Conservation (phyloP, 164 flowering plant genomes). For the Annona cherimola region DNA sequence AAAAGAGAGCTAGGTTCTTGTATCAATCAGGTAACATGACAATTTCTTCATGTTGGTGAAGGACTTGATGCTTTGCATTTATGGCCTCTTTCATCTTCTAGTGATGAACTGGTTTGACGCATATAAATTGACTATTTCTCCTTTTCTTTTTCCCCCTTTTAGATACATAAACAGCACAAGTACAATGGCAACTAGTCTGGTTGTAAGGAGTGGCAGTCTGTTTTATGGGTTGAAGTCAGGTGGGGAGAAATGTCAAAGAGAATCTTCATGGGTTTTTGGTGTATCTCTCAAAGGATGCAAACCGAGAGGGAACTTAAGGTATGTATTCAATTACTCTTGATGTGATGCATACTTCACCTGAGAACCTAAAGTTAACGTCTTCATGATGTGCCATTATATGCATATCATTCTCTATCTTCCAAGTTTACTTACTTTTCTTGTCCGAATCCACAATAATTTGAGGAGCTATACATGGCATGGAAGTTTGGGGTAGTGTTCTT, state of each 20-base stretch:
- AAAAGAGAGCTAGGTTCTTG: neutral
- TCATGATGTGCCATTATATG: neutral
- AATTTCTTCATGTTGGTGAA: neutral
- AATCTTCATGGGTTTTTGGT: conserved; percentile 32
- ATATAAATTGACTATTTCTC: neutral
- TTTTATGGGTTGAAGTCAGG: neutral
- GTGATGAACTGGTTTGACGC: neutral
- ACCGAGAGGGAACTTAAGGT: conserved; percentile 41
- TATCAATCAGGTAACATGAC: neutral
- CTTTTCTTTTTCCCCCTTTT: neutral
- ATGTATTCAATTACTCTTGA: neutral
- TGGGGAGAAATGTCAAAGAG: neutral
- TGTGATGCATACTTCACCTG: neutral
- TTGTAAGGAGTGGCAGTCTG: conserved; percentile 9
- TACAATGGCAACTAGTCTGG: conserved; percentile 48
- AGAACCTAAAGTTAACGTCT: neutral
- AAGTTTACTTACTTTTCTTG: neutral
- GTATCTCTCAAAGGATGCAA: conserved; percentile 30
- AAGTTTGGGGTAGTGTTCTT: neutral
- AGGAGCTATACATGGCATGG: neutral
- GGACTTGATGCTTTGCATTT: neutral
- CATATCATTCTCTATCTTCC: neutral
- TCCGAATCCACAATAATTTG: too few relatives aligned
- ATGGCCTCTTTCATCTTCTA: neutral
- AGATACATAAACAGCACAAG: neutral